Base-by-base conservation (phyloP, 2,329 filamentous ascomycete genomes). In the Cercospora brassicicola region DNA sequence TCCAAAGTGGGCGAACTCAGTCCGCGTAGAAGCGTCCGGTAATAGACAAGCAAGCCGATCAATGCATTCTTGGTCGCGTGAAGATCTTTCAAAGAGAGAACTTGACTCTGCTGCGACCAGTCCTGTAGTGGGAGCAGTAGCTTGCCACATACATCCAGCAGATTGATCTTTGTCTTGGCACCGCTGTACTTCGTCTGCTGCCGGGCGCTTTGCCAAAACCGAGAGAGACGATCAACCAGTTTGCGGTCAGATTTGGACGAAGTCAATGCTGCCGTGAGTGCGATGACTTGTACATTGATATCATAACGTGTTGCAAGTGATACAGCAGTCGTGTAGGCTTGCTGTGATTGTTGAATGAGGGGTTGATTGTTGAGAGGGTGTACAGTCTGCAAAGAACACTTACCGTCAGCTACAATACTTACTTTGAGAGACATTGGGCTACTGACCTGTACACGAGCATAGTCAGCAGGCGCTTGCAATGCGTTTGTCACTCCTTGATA, bases 351-450 rank as follows among this genome's bases (percentile, higher is more conserved):
- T 64, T 68, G 64, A 26, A 83, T 71, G 39, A 79, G 76, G 28
- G 81, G 73, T 69, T 82, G 80, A 68, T 84, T 84, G 73, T 78
- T 80, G 65, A 84, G 76, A 66, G 82, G 81, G 75, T 84, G 81
- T 66, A 83, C 77, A 48, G 83, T 76, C 74, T 78, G 76, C 68
- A 73, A 75, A 68, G 73, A 74, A 67, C 65, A 70, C 65, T 81
- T 75, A 72, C 79, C 76, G 65, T 80, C 74, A 74, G 77, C 73
- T 73, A 69, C 76, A 56, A 73, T 73, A 78, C 75, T 76, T 77
- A 77, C 74, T 67, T 72, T 51, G 31, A 9, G 48, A 51, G 45
- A 57, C 56, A 62, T 57, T 57, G 56, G 48, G 64, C 61, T 64
- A 78, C 77, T 78, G 71, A 79, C 78, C 77, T 79, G 78, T 71